Percentiles rank a stretch among this genome's conserved stretches.
Evolutionary conservation across 2,329 filamentous ascomycete genomes (phyloP).

Genomic region (Fusarium sp.): DNA sequence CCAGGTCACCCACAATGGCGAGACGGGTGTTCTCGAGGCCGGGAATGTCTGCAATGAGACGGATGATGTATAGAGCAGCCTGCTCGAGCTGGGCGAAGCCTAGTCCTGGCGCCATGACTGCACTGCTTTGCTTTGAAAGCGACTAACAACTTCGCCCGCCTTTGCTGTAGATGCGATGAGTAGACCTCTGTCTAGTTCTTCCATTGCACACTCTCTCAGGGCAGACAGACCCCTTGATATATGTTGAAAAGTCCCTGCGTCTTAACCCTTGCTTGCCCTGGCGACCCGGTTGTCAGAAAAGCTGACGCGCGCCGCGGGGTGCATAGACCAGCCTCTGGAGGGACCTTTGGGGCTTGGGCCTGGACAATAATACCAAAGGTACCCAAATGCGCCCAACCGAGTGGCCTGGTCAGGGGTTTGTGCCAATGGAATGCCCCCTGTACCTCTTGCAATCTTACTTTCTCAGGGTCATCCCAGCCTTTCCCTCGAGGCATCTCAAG

Average conservation of each 20-base stretch:
- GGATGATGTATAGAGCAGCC: constrained; percentile 84
- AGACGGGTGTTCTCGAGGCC: constrained; percentile 44
- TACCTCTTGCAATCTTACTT: constrained; percentile 30
- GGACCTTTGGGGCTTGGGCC: no score
- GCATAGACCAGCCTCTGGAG: constrained; percentile 4
- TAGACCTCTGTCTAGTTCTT: background rate
- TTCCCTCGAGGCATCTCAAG: background rate
- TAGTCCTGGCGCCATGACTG: constrained; percentile 38
- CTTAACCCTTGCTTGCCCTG: background rate
- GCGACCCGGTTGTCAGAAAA: background rate
- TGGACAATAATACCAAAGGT: constrained; percentile 5
- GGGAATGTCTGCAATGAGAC: constrained; percentile 72
- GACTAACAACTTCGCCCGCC: constrained; percentile 33
- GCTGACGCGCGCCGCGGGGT: constrained; percentile 14
- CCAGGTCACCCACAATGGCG: constrained; percentile 43
- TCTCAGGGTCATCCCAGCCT: constrained; percentile 34
- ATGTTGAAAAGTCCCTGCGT: constrained; percentile 8
- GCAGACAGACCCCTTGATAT: constrained; percentile 23
- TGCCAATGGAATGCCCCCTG: constrained; percentile 21
- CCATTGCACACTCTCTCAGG: background rate
- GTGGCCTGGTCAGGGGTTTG: constrained; percentile 18
- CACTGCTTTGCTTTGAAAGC: constrained; percentile 30
- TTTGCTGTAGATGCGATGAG: constrained; percentile 3
- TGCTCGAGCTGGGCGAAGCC: constrained; percentile 64
- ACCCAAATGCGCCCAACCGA: constrained; percentile 28